Evolutionary conservation across 164 flowering plant species (phyloP).

Genomic region (Piper longum): DNA sequence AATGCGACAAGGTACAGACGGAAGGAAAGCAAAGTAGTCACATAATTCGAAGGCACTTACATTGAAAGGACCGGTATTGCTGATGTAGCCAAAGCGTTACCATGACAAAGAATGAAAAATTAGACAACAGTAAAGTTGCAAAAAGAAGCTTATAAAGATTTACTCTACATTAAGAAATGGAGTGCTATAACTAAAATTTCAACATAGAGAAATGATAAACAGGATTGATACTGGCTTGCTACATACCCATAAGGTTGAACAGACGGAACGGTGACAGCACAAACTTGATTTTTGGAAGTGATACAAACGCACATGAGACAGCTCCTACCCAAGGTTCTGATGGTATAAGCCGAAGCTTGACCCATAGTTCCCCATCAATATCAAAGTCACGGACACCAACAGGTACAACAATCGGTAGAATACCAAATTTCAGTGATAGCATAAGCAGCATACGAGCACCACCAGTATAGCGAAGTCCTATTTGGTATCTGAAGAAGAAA

Average conservation of each 20-base stretch:
- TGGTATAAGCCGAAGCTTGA: slow-evolving; percentile 80
- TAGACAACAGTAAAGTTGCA: slow-evolving; percentile 7
- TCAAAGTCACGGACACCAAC: slow-evolving; percentile 87
- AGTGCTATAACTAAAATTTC: neutral
- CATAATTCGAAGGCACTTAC: slow-evolving; percentile 36
- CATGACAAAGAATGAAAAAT: slow-evolving; percentile 21
- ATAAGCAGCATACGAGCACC: slow-evolving; percentile 86
- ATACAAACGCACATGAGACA: slow-evolving; percentile 91
- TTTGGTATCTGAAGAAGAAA: slow-evolving; percentile 54
- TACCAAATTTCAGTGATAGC: slow-evolving; percentile 70
- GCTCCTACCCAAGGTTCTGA: slow-evolving; percentile 96
- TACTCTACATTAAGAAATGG: neutral
- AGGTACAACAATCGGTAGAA: slow-evolving; percentile 71
- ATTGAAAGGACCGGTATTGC: slow-evolving; percentile 96
- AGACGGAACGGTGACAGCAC: slow-evolving; percentile 86
- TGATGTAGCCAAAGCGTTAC: slow-evolving; percentile 25
- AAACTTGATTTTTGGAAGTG: slow-evolving; percentile 86
- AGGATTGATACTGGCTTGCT: neutral
- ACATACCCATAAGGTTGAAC: slow-evolving; percentile 91
- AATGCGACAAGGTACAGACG: neutral
- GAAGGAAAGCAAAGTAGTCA: neutral
- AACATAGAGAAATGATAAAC: neutral
- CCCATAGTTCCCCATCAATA: slow-evolving; percentile 99
- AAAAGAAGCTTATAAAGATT: neutral
- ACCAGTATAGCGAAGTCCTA: slow-evolving; percentile 89